Evolutionary conservation across 495 filamentous ascomycete species (phyloP).

Genomic region (Hypoxylon crocopeplum): DNA sequence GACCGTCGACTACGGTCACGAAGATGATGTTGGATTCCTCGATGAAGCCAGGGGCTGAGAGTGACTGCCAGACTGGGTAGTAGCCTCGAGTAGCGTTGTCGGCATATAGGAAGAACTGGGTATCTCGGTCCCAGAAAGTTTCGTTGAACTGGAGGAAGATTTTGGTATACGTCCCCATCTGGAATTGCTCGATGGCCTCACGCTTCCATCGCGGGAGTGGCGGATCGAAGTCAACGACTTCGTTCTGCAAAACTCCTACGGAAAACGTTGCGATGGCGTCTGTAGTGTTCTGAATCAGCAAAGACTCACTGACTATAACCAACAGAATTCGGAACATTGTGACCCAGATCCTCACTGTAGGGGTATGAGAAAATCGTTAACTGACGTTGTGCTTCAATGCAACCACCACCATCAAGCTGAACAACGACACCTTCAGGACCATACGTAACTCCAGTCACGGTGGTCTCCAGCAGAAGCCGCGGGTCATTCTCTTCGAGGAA

Average conservation of each 20-base stretch:
- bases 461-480: slow-evolving; percentile 65
- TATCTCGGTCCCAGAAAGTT: slow-evolving; percentile 72
- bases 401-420: slow-evolving; percentile 61
- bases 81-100: slow-evolving; percentile 67
- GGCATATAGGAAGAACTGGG: slow-evolving; percentile 76
- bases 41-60: slow-evolving; percentile 65
- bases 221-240: slow-evolving; percentile 66
- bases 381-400: slow-evolving; percentile 62
- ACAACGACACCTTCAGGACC: slow-evolving; percentile 61
- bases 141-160: slow-evolving; percentile 77
- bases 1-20: slow-evolving; percentile 67
- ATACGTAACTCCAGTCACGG: slow-evolving; percentile 67
- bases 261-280: slow-evolving; percentile 49
- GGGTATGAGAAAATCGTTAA: slow-evolving; percentile 61
- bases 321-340: neutral
- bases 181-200: slow-evolving; percentile 68
- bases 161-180: slow-evolving; percentile 81
- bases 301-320: neutral
- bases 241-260: slow-evolving; percentile 72
- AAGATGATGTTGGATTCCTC: slow-evolving; percentile 72
- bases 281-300: slow-evolving; percentile 11
- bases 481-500: slow-evolving; percentile 65
- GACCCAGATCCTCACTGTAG: neutral
- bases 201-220: slow-evolving; percentile 71
- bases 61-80: slow-evolving; percentile 75